phyloP scores from a whole-genome alignment of 352 stramenopile genomes.

The Phytophthora colocasiae region DNA sequence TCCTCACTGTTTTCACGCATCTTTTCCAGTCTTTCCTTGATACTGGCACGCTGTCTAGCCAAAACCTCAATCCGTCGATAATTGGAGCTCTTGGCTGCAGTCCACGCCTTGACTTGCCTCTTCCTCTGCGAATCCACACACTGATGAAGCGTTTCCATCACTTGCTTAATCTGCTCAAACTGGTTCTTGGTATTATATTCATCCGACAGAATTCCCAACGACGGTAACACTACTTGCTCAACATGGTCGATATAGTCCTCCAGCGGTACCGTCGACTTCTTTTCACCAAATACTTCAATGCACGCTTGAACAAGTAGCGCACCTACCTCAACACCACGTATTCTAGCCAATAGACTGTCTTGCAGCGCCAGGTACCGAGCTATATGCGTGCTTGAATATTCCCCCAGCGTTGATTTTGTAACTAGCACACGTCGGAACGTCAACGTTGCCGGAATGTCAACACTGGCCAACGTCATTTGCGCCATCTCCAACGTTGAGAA shows the following conservation, averaged over 20 bases:
- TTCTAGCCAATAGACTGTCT: constrained; percentile 41
- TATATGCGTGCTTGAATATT: constrained; percentile 69
- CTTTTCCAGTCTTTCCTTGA: constrained; percentile 66
- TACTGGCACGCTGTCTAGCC: constrained; percentile 58
- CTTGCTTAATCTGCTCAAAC: constrained; percentile 52
- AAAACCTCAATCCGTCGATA: constrained; percentile 77
- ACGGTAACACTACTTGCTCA: constrained; percentile 52
- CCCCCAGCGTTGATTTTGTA: constrained; percentile 55
- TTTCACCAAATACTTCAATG: constrained; percentile 60
- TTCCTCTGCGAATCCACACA: constrained; percentile 54
- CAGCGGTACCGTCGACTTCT: constrained; percentile 44
- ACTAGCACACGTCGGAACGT: constrained; percentile 61
- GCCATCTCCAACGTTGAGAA: constrained; percentile 59
- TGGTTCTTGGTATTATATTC: constrained; percentile 25
- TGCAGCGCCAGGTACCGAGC: constrained; percentile 57
- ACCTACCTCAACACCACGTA: constrained; percentile 47
- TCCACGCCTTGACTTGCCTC: constrained; percentile 58
- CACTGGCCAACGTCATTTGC: constrained; percentile 39
- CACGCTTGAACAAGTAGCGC: constrained; percentile 61
- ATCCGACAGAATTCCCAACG: constrained; percentile 12
- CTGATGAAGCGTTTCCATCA: constrained; percentile 61
- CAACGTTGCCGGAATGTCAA: constrained; percentile 54
- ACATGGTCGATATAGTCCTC: constrained; percentile 60
- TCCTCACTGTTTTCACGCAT: constrained; percentile 54
- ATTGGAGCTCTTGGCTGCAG: constrained; percentile 60